These are phyloP conservation scores for Cadophora sp. DNA, from an alignment of 2,329 filamentous ascomycete genomes.

Conservation along the genomic window DNA sequence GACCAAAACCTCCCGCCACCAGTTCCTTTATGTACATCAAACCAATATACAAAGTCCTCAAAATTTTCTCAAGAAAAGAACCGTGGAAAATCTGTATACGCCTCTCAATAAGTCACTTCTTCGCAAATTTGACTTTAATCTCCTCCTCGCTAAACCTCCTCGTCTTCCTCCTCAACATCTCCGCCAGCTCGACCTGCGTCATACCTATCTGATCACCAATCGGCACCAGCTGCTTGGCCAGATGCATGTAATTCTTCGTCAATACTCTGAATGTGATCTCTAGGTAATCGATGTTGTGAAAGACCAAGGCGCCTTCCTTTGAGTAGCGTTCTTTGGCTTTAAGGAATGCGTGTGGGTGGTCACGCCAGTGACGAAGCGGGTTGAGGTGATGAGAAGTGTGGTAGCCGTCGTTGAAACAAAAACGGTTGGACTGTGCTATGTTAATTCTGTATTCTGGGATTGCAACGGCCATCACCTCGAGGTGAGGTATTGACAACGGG, in stretches of 20 bases:
- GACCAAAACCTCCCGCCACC: neutral
- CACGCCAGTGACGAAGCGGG: slow-evolving; percentile 80
- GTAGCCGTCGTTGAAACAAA: slow-evolving; percentile 84
- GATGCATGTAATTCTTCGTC: slow-evolving; percentile 72
- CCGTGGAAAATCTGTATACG: too few relatives aligned
- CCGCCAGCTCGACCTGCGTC: slow-evolving; percentile 66
- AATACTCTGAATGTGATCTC: slow-evolving; percentile 75
- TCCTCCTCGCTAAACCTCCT: slow-evolving; percentile 69
- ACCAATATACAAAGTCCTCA: too few relatives aligned
- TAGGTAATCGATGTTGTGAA: slow-evolving; percentile 82
- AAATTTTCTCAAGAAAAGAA: neutral
- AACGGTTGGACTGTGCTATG: slow-evolving; percentile 71
- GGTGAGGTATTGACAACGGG: too few relatives aligned
- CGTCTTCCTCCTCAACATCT: slow-evolving; percentile 70
- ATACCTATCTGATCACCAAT: slow-evolving; percentile 74
- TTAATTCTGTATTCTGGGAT: neutral
- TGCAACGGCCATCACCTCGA: too few relatives aligned
- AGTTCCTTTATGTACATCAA: too few relatives aligned
- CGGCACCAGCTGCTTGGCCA: slow-evolving; percentile 75
- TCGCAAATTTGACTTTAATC: slow-evolving; percentile 59
- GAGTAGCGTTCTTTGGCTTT: slow-evolving; percentile 72
- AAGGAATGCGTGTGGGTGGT: slow-evolving; percentile 77
- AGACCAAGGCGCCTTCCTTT: slow-evolving; percentile 73
- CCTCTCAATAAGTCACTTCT: neutral
- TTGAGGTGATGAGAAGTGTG: slow-evolving; percentile 84